These are phyloP conservation scores for Gossypium anomalum DNA, from an alignment of 345 rosid species.

Conservation along the genomic window DNA sequence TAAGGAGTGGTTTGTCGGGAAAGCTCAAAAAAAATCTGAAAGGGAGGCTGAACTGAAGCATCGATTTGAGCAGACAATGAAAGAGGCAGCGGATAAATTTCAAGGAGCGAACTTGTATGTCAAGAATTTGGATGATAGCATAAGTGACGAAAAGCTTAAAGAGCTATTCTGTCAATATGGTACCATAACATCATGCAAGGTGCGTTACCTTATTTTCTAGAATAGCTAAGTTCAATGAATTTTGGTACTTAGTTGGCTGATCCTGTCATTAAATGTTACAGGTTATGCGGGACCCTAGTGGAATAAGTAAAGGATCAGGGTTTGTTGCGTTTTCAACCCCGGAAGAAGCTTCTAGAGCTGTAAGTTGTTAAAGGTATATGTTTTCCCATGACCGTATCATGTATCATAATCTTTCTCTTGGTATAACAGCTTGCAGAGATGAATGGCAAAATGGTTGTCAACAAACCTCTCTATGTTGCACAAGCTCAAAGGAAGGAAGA, in stretches of 20 bases:
- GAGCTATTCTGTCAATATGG: constrained; percentile 79
- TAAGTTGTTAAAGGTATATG: constrained; percentile 33
- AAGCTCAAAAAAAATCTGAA: constrained; percentile 87
- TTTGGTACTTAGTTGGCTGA: not conserved
- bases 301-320: constrained; percentile 92
- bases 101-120: constrained; percentile 85
- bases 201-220: constrained; percentile 20
- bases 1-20: constrained; percentile 96
- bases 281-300: constrained; percentile 94
- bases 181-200: constrained; percentile 87
- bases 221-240: not conserved
- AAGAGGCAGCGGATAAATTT: constrained; percentile 75
- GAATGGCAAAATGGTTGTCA: constrained; percentile 60
- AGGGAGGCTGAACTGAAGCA: constrained; percentile 70
- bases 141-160: constrained; percentile 78
- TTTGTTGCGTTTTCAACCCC: constrained; percentile 88
- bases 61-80: constrained; percentile 74
- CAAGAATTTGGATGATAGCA: constrained; percentile 83
- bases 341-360: constrained; percentile 91
- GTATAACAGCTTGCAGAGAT: constrained; percentile 51
- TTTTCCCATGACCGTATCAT: not conserved
- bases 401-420: not conserved
- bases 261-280: constrained; percentile 18
- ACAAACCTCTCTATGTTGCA: constrained; percentile 73
- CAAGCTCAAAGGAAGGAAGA: constrained; percentile 78